These are phyloP conservation scores for Meyerozyma guilliermondii DNA, from an alignment of 1,139 yeast genomes.

Conservation along the genomic window DNA sequence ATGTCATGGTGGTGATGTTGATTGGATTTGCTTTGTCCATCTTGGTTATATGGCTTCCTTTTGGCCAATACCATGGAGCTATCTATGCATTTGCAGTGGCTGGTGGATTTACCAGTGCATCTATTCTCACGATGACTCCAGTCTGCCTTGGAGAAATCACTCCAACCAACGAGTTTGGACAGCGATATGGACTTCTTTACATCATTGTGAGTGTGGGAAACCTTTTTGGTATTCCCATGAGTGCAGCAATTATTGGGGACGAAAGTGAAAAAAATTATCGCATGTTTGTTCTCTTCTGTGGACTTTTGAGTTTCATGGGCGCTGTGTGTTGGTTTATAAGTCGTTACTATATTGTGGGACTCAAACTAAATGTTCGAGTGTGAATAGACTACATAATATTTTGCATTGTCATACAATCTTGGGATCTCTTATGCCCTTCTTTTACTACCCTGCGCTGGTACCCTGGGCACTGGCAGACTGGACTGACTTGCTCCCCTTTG, in stretches of 20 bases:
- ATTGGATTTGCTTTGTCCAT: conserved; percentile 26
- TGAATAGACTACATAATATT: conserved; percentile 8
- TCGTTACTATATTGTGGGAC: conserved; percentile 30
- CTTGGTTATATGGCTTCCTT: conserved; percentile 34
- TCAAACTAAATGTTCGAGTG: conserved; percentile 26
- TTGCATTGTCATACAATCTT: background rate
- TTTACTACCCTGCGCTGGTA: background rate
- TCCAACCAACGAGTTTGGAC: conserved; percentile 36
- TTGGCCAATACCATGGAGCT: conserved; percentile 26
- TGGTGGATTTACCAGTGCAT: conserved; percentile 28
- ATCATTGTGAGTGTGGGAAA: conserved; percentile 36
- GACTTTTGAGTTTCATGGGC: conserved; percentile 25
- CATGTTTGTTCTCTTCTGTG: conserved; percentile 33
- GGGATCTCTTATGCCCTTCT: background rate
- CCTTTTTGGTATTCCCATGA: conserved; percentile 40
- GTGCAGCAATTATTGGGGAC: conserved; percentile 36
- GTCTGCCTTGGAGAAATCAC: conserved; percentile 37
- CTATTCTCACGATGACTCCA: conserved; percentile 34
- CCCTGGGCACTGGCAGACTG: too few species aligned
- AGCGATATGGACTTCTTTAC: conserved; percentile 36
- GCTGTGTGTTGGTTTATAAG: conserved; percentile 27
- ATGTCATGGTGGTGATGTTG: conserved; percentile 35
- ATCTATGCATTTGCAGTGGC: conserved; percentile 32
- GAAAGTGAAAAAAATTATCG: conserved; percentile 26
- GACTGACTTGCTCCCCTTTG: background rate